phyloP scores from a whole-genome alignment of 1,284 basidiomycete species.

The Phlebopus sp. region DNA sequence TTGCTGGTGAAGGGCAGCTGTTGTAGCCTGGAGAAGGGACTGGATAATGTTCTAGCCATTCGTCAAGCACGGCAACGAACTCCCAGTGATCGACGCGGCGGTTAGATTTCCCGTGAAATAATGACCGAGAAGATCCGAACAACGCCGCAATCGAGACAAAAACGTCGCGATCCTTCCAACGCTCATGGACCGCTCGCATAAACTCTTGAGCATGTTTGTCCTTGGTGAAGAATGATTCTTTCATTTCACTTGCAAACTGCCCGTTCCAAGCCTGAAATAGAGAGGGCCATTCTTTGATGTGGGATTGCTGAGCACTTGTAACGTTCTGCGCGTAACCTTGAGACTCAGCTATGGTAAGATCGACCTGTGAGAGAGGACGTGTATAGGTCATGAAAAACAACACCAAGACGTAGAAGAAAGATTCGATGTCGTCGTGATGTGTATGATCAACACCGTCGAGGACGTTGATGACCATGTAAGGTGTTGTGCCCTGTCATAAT shows the following conservation, averaged over 20 bases:
- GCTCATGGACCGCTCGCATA: too few species aligned
- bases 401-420: neutral
- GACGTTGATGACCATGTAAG: slow-evolving; percentile 1
- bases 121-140: neutral
- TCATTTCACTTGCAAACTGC: too few species aligned
- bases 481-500: neutral
- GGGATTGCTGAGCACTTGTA: neutral
- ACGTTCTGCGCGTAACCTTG: neutral
- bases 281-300: neutral
- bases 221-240: too few species aligned
- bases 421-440: neutral
- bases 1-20: too few species aligned
- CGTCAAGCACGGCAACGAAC: neutral
- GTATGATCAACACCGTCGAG: neutral
- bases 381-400: neutral
- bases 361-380: neutral
- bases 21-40: too few species aligned
- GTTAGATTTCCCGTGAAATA: neutral
- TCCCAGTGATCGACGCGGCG: neutral
- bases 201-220: too few species aligned
- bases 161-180: neutral
- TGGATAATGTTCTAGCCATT: too few species aligned
- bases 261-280: neutral
- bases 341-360: neutral
- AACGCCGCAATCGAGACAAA: neutral